These are phyloP conservation scores for Phytophthora pisi DNA, from an alignment of 352 stramenopile species.

Conservation along the genomic window DNA sequence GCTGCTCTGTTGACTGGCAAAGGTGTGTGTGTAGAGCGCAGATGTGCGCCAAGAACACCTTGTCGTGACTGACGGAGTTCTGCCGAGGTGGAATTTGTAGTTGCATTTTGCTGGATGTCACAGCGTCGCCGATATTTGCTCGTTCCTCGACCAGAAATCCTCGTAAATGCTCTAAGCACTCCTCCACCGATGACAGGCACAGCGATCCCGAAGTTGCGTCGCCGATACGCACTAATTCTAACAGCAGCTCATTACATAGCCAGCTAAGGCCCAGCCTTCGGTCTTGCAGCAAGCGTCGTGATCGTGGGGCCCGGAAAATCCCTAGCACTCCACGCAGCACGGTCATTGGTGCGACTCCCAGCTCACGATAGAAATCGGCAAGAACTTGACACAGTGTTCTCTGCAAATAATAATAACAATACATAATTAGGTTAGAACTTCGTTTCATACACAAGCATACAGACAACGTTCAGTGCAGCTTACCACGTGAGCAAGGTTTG, in stretches of 20 bases:
- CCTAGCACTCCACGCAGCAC: slow-evolving; percentile 30
- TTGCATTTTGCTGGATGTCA: slow-evolving; percentile 10
- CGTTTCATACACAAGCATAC: too few species aligned
- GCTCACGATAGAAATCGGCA: slow-evolving; percentile 21
- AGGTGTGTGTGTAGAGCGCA: slow-evolving; percentile 45
- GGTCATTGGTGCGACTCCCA: slow-evolving; percentile 25
- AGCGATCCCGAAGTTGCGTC: neutral
- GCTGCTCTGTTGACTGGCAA: slow-evolving; percentile 31
- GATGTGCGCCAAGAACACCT: slow-evolving; percentile 47
- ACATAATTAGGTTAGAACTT: too few species aligned
- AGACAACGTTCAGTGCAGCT: neutral
- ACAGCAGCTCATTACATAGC: slow-evolving; percentile 35
- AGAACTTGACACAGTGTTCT: slow-evolving; percentile 31
- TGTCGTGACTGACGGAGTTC: slow-evolving; percentile 41
- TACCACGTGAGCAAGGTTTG: slow-evolving; percentile 38
- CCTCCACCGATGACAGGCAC: slow-evolving; percentile 20
- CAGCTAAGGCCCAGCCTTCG: slow-evolving; percentile 30
- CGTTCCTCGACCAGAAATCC: slow-evolving; percentile 26
- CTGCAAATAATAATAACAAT: slow-evolving; percentile 12
- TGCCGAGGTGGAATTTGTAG: slow-evolving; percentile 2
- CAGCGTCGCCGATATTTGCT: slow-evolving; percentile 12
- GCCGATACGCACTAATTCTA: slow-evolving; percentile 11
- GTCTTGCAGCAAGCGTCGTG: slow-evolving; percentile 30
- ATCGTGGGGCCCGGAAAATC: slow-evolving; percentile 37
- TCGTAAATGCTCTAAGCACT: slow-evolving; percentile 34